phyloP scores from a whole-genome alignment of 163 green algal species.

The Chloromonas sp. region DNA sequence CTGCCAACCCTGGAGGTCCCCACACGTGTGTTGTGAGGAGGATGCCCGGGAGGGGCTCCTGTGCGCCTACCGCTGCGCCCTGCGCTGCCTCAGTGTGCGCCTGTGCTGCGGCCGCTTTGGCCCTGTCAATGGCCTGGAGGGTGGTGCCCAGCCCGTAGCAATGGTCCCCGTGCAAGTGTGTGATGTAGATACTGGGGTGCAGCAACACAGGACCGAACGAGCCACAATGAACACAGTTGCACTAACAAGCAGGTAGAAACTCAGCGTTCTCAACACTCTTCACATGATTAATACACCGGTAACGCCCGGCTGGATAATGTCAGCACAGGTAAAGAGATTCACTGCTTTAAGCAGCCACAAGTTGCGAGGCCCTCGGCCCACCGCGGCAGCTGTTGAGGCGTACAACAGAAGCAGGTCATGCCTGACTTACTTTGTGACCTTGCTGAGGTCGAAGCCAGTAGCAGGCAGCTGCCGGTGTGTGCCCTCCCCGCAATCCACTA shows the following conservation, averaged over 20 bases:
- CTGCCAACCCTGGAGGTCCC: neutral
- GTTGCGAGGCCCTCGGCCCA: neutral
- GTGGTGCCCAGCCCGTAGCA: constrained; percentile 83
- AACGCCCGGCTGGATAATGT: neutral
- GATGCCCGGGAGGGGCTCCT: neutral
- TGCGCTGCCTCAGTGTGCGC: neutral
- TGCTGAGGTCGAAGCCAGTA: neutral
- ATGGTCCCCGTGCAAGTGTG: constrained; percentile 96
- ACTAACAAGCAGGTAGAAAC: neutral
- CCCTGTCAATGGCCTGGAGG: constrained; percentile 31
- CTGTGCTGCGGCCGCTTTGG: neutral
- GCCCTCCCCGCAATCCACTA: constrained; percentile 85
- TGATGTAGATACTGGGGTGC: constrained; percentile 59
- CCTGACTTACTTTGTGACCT: neutral
- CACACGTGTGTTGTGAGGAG: neutral
- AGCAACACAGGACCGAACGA: neutral
- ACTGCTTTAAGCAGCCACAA: neutral
- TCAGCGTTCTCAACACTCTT: neutral
- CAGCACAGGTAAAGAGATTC: neutral
- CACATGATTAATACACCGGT: neutral
- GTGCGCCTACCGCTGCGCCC: neutral
- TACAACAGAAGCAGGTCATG: neutral
- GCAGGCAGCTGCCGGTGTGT: constrained; percentile 66
- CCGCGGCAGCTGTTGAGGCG: neutral
- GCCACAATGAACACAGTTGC: neutral